Evolutionary conservation across 371 early-diverging fungal species (phyloP), one percentile per base, ranked within the genome.

Genomic region (Capillidium heterosporum): DNA sequence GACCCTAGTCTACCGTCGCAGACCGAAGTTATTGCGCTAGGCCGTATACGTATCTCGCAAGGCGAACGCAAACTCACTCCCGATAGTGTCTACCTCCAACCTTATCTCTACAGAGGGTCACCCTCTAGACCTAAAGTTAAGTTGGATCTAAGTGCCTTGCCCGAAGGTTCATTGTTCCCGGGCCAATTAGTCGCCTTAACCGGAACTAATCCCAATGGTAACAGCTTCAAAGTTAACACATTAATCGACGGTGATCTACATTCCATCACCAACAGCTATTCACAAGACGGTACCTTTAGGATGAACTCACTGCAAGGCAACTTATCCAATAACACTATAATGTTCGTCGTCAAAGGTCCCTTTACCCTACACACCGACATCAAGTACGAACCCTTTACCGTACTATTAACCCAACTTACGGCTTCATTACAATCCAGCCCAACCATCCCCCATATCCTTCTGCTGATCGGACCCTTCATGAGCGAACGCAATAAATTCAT

Each of bases 141-240:
- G 19, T 27, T 47, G n/a, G 47, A 47, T 17, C 47, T 47, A 11
- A 23, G 23, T 23, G 47, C 23, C 4, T 11, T 47, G 19, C 47
- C 47, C 26, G n/a, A 19, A 19, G n/a, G 10, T 24, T 47, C 47
- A 11, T 23, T 47, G 23, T 47, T 47, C 47, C 87, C 65, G 64
- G 83, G 31, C 43, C 57, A 40, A 27, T 23, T 47, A 10, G 47
- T 47, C 26, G 47, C 23, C 11, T 19, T 47, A 11, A 27, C n/a
- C 10, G 47, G 47, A 19, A 47, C 26, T 27, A 47, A 47, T 27
- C 47, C 47, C 17, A 24, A 19, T 7, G 47, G 47, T 5, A 47
- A 47, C 17, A 27, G 26, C n/a, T 7, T 47, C 4, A 19, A 27
- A 5, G 47, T 24, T 24, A 23, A 19, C 4, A 47, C n/a, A 17